phyloP scores from a whole-genome alignment of 352 stramenopile species.

The Phytophthora colocasiae region DNA sequence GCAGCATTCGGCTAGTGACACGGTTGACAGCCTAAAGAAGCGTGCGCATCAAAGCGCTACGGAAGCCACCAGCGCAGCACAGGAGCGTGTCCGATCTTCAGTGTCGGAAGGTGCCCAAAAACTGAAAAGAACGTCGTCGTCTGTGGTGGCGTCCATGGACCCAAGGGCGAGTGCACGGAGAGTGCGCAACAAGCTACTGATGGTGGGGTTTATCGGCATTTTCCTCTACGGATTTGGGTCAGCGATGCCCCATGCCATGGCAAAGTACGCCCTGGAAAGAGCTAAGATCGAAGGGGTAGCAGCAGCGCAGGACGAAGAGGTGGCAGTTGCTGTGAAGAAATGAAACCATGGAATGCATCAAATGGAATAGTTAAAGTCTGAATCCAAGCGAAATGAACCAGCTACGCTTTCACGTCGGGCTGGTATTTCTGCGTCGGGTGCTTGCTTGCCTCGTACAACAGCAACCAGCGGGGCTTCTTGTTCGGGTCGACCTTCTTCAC shows the following conservation, averaged over 20 bases:
- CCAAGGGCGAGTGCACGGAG: constrained; percentile 44
- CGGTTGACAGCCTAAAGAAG: constrained; percentile 35
- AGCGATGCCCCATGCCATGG: constrained; percentile 62
- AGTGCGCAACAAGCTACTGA: constrained; percentile 65
- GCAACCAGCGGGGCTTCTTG: constrained; percentile 73
- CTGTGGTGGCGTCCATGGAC: constrained; percentile 61
- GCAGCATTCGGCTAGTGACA: constrained; percentile 44
- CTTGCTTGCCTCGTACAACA: constrained; percentile 77
- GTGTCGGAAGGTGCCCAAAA: constrained; percentile 52
- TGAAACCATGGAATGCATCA: constrained; percentile 20
- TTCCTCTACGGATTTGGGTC: constrained; percentile 84
- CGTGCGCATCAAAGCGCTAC: constrained; percentile 35
- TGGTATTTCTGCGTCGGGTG: constrained; percentile 36
- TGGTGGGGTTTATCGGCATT: constrained; percentile 66
- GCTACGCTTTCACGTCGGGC: constrained; percentile 39
- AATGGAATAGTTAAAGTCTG: constrained; percentile 13
- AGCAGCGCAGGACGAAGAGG: constrained; percentile 13
- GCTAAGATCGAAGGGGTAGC: constrained; percentile 59
- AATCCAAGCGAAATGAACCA: constrained; percentile 23
- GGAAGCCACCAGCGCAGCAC: constrained; percentile 35
- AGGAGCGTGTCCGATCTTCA: constrained; percentile 46
- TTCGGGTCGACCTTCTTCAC: constrained; percentile 54
- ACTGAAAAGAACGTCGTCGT: constrained; percentile 58
- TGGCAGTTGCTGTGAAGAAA: constrained; percentile 21
- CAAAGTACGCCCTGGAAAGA: constrained; percentile 73